These are phyloP conservation scores for Mallotus japonicus DNA, from an alignment of 441 rosid species.

Conservation along the genomic window DNA sequence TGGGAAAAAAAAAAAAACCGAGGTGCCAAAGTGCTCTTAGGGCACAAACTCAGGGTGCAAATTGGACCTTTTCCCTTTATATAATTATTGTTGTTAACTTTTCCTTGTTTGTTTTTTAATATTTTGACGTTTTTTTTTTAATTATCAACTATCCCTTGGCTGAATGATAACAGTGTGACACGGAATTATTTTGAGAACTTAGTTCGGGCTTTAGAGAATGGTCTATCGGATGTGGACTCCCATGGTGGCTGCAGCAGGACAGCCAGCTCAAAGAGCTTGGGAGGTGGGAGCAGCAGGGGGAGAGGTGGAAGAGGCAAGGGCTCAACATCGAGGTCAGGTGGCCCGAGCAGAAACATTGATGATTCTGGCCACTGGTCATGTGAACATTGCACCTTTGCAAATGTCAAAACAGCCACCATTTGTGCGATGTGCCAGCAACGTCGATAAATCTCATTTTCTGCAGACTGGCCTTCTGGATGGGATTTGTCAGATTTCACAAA, in stretches of 20 bases:
- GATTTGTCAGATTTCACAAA: not conserved
- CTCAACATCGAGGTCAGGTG: slow-evolving; percentile 61
- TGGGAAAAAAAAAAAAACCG: too few species aligned
- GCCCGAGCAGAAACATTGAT: slow-evolving; percentile 41
- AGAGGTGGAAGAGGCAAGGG: slow-evolving; percentile 56
- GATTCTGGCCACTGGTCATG: slow-evolving; percentile 85
- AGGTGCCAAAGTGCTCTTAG: too few species aligned
- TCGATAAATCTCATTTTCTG: slow-evolving; percentile 28
- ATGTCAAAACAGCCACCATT: slow-evolving; percentile 46
- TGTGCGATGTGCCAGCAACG: slow-evolving; percentile 83
- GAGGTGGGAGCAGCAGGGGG: slow-evolving; percentile 52
- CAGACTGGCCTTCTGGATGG: slow-evolving; percentile 9
- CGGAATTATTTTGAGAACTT: slow-evolving; percentile 90
- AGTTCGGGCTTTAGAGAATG: slow-evolving; percentile 88
- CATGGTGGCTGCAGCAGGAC: slow-evolving; percentile 61
- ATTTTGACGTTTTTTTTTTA: not conserved
- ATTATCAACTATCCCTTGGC: not conserved
- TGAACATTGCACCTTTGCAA: slow-evolving; percentile 78
- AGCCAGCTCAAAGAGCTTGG: slow-evolving; percentile 61
- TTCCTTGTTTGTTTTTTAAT: too few species aligned
- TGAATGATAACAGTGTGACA: slow-evolving; percentile 60
- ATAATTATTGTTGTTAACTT: too few species aligned
- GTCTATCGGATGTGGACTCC: slow-evolving; percentile 79
- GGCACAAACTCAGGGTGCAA: too few species aligned
- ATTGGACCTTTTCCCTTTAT: too few species aligned